Percentiles rank a stretch among this genome's conserved stretches.
Evolutionary conservation across 2,329 filamentous ascomycete species (phyloP).

Genomic region (Fusarium sp.): DNA sequence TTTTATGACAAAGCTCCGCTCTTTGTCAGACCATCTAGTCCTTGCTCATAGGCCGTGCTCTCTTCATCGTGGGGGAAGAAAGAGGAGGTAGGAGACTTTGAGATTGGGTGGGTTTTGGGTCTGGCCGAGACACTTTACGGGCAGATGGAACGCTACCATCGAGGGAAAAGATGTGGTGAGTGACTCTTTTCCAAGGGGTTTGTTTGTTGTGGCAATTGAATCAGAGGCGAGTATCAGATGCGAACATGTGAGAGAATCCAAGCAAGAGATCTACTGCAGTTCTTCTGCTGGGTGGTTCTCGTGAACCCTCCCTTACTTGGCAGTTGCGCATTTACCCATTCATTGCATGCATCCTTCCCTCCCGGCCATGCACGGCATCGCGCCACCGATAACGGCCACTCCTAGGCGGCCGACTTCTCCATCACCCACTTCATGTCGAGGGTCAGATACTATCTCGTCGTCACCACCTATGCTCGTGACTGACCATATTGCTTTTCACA

Average conservation of each 20-base stretch:
- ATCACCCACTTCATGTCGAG: not conserved
- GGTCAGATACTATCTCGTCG: not conserved
- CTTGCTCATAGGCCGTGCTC: slow-evolving; percentile 10
- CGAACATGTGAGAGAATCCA: not conserved
- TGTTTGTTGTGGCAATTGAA: not conserved
- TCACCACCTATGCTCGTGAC: not conserved
- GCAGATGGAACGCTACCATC: not conserved
- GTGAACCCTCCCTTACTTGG: slow-evolving; percentile 8
- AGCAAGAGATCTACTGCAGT: not conserved
- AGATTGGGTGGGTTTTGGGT: not conserved
- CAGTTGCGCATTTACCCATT: not conserved
- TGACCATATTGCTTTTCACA: not conserved
- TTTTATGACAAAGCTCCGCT: slow-evolving; percentile 15
- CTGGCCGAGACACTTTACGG: not conserved
- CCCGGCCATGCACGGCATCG: slow-evolving; percentile 26
- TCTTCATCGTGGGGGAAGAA: not conserved
- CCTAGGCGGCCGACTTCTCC: not conserved
- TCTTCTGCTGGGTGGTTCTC: not conserved
- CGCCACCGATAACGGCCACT: slow-evolving; percentile 34
- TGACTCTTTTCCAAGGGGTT: not conserved
- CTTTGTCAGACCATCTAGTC: slow-evolving; percentile 33
- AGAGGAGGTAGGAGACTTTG: not conserved
- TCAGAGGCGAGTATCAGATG: not conserved
- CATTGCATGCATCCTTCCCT: slow-evolving; percentile 6
- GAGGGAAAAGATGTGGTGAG: not conserved